These are phyloP conservation scores for Cenchrus purpureus DNA, from an alignment of 176 grass and related monocot genomes.

Conservation along the genomic window DNA sequence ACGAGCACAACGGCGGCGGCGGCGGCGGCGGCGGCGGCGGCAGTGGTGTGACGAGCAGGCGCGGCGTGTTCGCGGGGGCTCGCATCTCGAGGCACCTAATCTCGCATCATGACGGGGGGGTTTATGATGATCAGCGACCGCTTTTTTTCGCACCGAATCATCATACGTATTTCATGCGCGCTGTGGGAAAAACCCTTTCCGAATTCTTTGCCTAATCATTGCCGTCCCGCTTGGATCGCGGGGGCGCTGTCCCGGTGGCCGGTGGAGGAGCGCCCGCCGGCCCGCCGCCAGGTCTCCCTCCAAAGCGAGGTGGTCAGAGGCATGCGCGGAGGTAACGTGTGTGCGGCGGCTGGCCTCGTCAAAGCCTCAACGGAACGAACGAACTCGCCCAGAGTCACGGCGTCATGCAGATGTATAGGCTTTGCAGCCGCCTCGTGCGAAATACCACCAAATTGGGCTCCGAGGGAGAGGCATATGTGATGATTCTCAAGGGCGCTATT, in stretches of 20 bases:
- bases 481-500: too few species aligned
- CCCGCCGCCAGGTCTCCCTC: conserved; percentile 8
- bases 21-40: background rate
- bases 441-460: too few species aligned
- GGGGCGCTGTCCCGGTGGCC: conserved; percentile 8
- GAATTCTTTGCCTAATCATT: conserved; percentile 47
- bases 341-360: too few species aligned
- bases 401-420: too few species aligned
- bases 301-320: background rate
- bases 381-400: too few species aligned
- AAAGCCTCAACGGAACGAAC: too few species aligned
- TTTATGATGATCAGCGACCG: conserved; percentile 47
- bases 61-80: background rate
- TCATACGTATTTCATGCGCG: background rate
- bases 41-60: background rate
- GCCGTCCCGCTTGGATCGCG: conserved; percentile 42
- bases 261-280: background rate
- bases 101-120: conserved; percentile 32
- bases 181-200: conserved; percentile 25
- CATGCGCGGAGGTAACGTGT: conserved; percentile 11
- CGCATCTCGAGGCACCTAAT: conserved; percentile 43
- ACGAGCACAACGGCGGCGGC: background rate
- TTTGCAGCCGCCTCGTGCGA: too few species aligned
- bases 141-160: conserved; percentile 41
- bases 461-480: too few species aligned